A percentile compares a stretch with the other conserved stretches of the same genome.
These are phyloP conservation scores for Gossypium gossypioides DNA, from an alignment of 441 rosid species.

Conservation along the genomic window DNA sequence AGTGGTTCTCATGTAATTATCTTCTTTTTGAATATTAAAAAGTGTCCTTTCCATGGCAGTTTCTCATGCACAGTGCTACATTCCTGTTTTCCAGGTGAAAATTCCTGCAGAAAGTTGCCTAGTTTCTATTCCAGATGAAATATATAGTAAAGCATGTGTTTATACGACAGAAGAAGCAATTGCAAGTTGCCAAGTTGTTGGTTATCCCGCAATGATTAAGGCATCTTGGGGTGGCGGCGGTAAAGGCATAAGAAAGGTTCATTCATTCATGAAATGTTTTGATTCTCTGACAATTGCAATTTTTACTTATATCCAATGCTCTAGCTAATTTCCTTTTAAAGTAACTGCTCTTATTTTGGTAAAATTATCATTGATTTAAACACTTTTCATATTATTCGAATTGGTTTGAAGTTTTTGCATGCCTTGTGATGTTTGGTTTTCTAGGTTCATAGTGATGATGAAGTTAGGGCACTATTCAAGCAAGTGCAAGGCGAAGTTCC, in stretches of 20 bases:
- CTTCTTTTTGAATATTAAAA: conserved; percentile 6
- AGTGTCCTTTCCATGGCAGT: conserved; percentile 10
- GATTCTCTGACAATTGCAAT: background rate
- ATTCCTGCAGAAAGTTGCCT: conserved; percentile 66
- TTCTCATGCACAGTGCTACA: conserved; percentile 15
- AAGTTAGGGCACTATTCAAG: conserved; percentile 93
- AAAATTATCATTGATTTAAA: conserved; percentile 2
- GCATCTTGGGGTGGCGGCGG: conserved; percentile 99
- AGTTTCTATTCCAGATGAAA: conserved; percentile 76
- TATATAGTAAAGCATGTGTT: conserved; percentile 91
- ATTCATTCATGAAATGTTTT: conserved; percentile 13
- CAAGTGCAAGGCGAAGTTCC: conserved; percentile 99
- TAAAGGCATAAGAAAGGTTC: conserved; percentile 98
- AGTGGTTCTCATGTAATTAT: conserved; percentile 89
- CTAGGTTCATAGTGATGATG: conserved; percentile 96
- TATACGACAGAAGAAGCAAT: conserved; percentile 95
- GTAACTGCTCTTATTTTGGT: background rate
- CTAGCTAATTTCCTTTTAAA: background rate
- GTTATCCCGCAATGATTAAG: conserved; percentile 99
- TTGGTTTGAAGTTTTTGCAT: background rate
- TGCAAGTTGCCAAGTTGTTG: conserved; percentile 94
- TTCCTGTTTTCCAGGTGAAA: conserved; percentile 59
- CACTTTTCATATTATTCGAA: background rate
- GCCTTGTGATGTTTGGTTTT: conserved; percentile 1
- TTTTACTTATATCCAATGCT: conserved; percentile 1